phyloP scores from a whole-genome alignment of 2,329 filamentous ascomycete species.

The Penicillium sp. region DNA sequence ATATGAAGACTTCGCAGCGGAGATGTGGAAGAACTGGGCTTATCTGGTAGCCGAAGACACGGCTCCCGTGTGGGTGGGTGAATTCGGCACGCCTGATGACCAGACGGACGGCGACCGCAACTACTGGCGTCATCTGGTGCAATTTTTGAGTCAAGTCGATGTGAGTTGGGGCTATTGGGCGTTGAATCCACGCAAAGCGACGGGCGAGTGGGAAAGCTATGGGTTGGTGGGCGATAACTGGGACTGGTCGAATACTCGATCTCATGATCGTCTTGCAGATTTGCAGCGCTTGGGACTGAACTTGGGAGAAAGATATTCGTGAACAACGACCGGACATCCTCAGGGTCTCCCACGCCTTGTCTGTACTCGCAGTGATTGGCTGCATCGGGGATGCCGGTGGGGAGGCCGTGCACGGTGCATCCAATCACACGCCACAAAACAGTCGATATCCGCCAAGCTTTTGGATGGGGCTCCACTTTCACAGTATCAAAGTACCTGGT shows the following conservation, averaged over 20 bases:
- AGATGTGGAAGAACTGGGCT: conserved; percentile 66
- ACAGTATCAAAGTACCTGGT: neutral
- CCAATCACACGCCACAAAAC: neutral
- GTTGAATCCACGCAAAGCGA: conserved; percentile 64
- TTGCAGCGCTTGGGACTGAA: conserved; percentile 37
- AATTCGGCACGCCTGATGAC: conserved; percentile 57
- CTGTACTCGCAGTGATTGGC: neutral
- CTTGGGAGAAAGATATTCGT: neutral
- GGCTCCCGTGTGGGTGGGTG: conserved; percentile 67
- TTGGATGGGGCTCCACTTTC: neutral
- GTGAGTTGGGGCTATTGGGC: conserved; percentile 71
- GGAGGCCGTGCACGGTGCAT: neutral
- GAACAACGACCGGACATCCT: neutral
- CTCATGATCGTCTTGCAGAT: conserved; percentile 63
- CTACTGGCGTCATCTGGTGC: conserved; percentile 65
- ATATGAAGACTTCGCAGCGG: conserved; percentile 61
- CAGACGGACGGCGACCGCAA: conserved; percentile 59
- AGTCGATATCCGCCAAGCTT: conserved; percentile 1
- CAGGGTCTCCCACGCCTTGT: neutral
- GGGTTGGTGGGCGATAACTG: conserved; percentile 63
- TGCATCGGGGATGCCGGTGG: neutral
- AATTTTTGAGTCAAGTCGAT: conserved; percentile 57
- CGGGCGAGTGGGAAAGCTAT: conserved; percentile 58
- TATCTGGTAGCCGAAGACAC: conserved; percentile 58
- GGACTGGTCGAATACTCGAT: conserved; percentile 52